Evolutionary conservation across 2,329 filamentous ascomycete species (phyloP).

Genomic region (Cladosporium sp.): DNA sequence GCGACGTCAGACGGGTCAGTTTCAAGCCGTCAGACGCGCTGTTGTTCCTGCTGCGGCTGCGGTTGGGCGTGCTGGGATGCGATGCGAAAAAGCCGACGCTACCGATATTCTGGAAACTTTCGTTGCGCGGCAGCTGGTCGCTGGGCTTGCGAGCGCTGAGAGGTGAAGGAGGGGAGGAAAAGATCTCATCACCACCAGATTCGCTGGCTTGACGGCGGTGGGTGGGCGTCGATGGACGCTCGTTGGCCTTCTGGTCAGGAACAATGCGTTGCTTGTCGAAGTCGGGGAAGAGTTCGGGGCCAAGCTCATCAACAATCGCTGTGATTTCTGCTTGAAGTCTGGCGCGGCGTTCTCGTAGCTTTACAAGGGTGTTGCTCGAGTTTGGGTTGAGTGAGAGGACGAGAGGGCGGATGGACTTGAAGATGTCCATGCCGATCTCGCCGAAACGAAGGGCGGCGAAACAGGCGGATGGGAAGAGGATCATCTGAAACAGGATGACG

Average conservation of each 20-base stretch:
- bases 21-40: slow-evolving; percentile 29
- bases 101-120: slow-evolving; percentile 89
- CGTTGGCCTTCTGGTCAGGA: slow-evolving; percentile 45
- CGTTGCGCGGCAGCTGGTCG: slow-evolving; percentile 74
- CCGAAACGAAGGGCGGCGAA: slow-evolving; percentile 93
- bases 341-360: slow-evolving; percentile 70
- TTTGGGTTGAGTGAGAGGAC: slow-evolving; percentile 81
- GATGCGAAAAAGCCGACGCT: slow-evolving; percentile 88
- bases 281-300: slow-evolving; percentile 95
- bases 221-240: slow-evolving; percentile 28
- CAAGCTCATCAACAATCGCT: slow-evolving; percentile 89
- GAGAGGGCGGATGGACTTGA: slow-evolving; percentile 89
- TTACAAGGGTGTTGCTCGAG: slow-evolving; percentile 79
- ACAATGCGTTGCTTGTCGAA: slow-evolving; percentile 78
- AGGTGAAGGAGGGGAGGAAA: slow-evolving; percentile 28
- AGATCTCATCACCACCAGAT: slow-evolving; percentile 23
- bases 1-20: slow-evolving; percentile 32
- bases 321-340: slow-evolving; percentile 81
- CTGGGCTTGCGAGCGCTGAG: slow-evolving; percentile 26
- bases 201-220: slow-evolving; percentile 25
- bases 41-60: slow-evolving; percentile 67
- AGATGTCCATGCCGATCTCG: slow-evolving; percentile 97
- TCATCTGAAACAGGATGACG: slow-evolving; percentile 71
- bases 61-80: slow-evolving; percentile 76
- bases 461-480: slow-evolving; percentile 82